Evolutionary conservation across 2,329 filamentous ascomycete species (phyloP), one percentile per base, ranked within the genome.

Genomic region (Diaporthe citrichinensis): DNA sequence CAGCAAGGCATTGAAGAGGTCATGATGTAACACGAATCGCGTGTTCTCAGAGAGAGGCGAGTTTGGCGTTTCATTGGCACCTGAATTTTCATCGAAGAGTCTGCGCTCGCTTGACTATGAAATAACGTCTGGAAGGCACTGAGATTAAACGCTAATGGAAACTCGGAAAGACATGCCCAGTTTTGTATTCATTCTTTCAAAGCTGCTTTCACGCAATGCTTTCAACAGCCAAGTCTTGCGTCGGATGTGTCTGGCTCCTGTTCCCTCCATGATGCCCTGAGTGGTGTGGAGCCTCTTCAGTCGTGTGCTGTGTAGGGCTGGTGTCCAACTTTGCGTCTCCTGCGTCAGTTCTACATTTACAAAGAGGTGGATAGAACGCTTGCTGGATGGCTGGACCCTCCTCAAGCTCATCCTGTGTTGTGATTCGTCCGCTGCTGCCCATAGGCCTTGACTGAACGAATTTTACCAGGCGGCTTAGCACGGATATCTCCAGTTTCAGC

Each of bases 401-500:
- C 5, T 39, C 36, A 3, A 36, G 25, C 28, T 67, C 61, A 34
- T 49, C 61, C 14, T 49, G 61, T 4, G 41, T 67, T 51, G 61
- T 67, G 44, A 49, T 10, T 4, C 44, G 44, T 34, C 61, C 20
- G 10, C 61, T 65, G 41, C 61, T 65, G 5, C 41, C 41, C 4
- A 14, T 31, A 1, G 41, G 28, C 20, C 61, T 34, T 7, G 41
- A 20, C 28, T 65, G 61, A 15, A 65, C 61, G 9, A 65, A 65
- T 14, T 65, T 65, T 4, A 65, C 61, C 17, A 65, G 20, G 2
- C 61, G 61, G 20, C 25, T 65, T 8, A 65, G 39, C 3, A 65
- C 41, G 8, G 61, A 65, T 65, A 65, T 65, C 41, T 65, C 61
- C 39, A 65, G 41, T 28, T 65, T 65, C 17, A 65, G 28, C 20